Base-by-base conservation (phyloP, 2,329 filamentous ascomycete species). In the Fusarium sp. region DNA sequence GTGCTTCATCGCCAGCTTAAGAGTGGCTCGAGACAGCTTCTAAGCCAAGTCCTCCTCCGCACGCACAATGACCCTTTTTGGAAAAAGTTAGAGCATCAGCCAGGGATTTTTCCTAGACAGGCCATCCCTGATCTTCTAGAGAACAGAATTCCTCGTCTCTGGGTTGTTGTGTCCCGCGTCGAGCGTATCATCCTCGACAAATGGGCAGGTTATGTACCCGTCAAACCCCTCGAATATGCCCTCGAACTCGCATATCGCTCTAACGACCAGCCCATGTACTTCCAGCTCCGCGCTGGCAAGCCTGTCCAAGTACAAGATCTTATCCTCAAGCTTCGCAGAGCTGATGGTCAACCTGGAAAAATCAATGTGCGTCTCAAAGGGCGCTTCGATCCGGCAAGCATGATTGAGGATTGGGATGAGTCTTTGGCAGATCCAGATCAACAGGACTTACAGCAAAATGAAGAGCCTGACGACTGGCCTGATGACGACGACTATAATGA, bases 131-230 rank as follows among this genome's bases (percentile, higher is more conserved):
- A 66, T 7, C 63, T 81, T 13, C 50, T 65, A 15, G 5, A 48
- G 2, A 70, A 56, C 57, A 75, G 73, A 38, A 71, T 77, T 20
- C 53, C 62, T 15, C 57, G 64, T 17, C n/a, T 49, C n/a, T 60
- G 52, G 20, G 45, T 61, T 23, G 60, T 81, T 13, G 75, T 77
- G 66, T 75, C 76, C 6, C 73, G 73, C 35, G 57, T 78, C 8
- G 80, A 81, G 62, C 76, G 76, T 57, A 73, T 73, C 53, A 77
- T 81, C n/a, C 71, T 81, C 17, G 52, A 67, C 12, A 64, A 54
- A 17, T 80, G 77, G 62, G 66, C 73, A 8, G 77, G 72, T 20
- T 81, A 79, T 57, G 60, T 64, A 38, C 79, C 79, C 20, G 41
- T 67, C n/a, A 74, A 76, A 44, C 45, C 74, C 12, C 78, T 81